Percentiles rank a stretch among this genome's conserved stretches.
These are phyloP conservation scores for Leptographium wingfieldii DNA, from an alignment of 2,329 filamentous ascomycete genomes.

Conservation along the genomic window DNA sequence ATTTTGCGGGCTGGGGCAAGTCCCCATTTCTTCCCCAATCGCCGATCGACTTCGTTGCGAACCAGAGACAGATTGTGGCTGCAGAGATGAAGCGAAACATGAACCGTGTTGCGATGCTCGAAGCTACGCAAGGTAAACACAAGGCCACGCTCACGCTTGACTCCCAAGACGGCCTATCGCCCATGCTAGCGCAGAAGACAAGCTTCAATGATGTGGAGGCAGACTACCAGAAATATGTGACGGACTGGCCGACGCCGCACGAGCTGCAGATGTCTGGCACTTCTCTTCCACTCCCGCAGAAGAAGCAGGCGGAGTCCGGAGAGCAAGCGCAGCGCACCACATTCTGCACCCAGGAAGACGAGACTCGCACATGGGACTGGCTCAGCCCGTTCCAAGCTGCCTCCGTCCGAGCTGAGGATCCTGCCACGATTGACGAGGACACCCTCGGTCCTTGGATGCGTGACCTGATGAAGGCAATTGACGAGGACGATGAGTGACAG, in stretches of 20 bases:
- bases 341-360: background rate
- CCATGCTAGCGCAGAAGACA: background rate
- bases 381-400: background rate
- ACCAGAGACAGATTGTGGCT: background rate
- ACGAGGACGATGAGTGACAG: background rate
- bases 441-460: background rate
- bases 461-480: background rate
- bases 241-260: background rate
- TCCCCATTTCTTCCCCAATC: slow-evolving; percentile 5
- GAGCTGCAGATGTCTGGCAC: background rate
- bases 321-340: background rate
- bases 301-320: background rate
- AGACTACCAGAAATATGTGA: background rate
- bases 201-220: background rate
- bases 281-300: background rate
- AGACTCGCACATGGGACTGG: background rate
- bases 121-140: background rate
- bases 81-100: background rate
- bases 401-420: background rate
- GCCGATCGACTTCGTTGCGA: background rate
- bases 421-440: background rate
- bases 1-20: background rate
- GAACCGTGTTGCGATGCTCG: background rate
- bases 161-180: background rate
- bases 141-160: background rate